Conservation (phyloP, 306 rosid genomes). For the Cotoneaster glaucophyllus region DNA sequence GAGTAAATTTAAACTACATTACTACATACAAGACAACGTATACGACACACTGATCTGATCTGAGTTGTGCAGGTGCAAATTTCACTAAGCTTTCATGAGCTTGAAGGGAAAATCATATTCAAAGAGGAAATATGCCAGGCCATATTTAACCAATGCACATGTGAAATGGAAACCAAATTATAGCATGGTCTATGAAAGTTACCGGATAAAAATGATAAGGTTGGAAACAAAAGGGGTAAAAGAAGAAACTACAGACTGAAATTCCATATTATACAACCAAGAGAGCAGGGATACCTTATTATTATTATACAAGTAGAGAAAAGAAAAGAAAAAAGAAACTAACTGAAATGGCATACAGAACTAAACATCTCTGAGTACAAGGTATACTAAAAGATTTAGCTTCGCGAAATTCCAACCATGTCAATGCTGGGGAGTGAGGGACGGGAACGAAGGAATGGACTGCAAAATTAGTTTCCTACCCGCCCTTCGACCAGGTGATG, state of each 20-base stretch:
- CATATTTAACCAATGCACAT: background rate
- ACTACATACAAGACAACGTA: background rate
- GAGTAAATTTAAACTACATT: no score
- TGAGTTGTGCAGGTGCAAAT: no score
- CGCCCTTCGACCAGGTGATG: conserved; percentile 55
- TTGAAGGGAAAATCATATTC: no score
- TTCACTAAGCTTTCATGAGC: no score
- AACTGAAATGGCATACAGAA: conserved; percentile 24
- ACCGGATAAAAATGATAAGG: background rate
- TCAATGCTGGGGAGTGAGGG: conserved; percentile 67
- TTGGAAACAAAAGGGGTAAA: background rate
- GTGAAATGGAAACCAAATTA: background rate
- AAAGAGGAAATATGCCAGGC: no score
- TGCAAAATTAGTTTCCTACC: conserved; percentile 80
- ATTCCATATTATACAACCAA: conserved; percentile 39
- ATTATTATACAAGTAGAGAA: conserved; percentile 32
- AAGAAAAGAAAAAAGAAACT: background rate
- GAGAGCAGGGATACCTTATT: conserved; percentile 29
- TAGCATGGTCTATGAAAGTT: background rate
- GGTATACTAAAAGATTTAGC: conserved; percentile 3
- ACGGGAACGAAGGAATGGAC: conserved; percentile 84
- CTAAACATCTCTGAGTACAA: conserved; percentile 11
- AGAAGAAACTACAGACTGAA: conserved; percentile 7
- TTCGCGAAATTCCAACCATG: conserved; percentile 4
- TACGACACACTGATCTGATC: no score